Conservation (phyloP, 2,329 filamentous ascomycete species). For the Purpureocillium lavendulum region DNA sequence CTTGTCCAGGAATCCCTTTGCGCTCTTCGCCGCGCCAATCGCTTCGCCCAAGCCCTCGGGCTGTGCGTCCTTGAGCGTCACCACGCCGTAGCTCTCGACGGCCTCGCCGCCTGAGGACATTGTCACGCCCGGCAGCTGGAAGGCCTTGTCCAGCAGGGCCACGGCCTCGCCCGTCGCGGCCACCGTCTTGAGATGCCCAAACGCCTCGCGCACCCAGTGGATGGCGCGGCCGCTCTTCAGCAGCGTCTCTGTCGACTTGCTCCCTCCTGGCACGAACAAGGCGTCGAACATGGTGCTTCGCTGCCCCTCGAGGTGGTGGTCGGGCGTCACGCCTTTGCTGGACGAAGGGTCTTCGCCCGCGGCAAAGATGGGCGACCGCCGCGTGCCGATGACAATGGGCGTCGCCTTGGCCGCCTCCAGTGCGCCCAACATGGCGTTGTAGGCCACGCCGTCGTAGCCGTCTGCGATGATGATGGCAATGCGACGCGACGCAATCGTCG, state of each 20-base stretch:
- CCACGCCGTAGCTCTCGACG: slow-evolving; percentile 65
- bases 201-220: slow-evolving; percentile 73
- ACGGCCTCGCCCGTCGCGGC: slow-evolving; percentile 68
- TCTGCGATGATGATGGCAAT: slow-evolving; percentile 72
- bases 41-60: slow-evolving; percentile 53
- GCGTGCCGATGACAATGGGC: slow-evolving; percentile 64
- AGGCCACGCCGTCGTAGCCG: slow-evolving; percentile 61
- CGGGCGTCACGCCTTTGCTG: slow-evolving; percentile 51
- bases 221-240: slow-evolving; percentile 62
- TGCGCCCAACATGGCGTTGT: slow-evolving; percentile 55
- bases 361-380: slow-evolving; percentile 57
- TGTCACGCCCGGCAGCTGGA: slow-evolving; percentile 32
- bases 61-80: slow-evolving; percentile 50
- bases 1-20: slow-evolving; percentile 59
- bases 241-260: slow-evolving; percentile 53
- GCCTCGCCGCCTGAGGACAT: slow-evolving; percentile 38
- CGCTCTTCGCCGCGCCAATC: slow-evolving; percentile 56
- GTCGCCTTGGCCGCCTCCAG: slow-evolving; percentile 55
- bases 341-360: slow-evolving; percentile 45
- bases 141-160: slow-evolving; percentile 45
- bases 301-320: slow-evolving; percentile 74
- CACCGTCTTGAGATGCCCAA: slow-evolving; percentile 74
- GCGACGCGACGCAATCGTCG: slow-evolving; percentile 62
- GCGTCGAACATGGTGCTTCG: slow-evolving; percentile 77
- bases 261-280: slow-evolving; percentile 67